Conservation (phyloP, 495 filamentous ascomycete genomes). For the Jackrogersella minutella region DNA sequence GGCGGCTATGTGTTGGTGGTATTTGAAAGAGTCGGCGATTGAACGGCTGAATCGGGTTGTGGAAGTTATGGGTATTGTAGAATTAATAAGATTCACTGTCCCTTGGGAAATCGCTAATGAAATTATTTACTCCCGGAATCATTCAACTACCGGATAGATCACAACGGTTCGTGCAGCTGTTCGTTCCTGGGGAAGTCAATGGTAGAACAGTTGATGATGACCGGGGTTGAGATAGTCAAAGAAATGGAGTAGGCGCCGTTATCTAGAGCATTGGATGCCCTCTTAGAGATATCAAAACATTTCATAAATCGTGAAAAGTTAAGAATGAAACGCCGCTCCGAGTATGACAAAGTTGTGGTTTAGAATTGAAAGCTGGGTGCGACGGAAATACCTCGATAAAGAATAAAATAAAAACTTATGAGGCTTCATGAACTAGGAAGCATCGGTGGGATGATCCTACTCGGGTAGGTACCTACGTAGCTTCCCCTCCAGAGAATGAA, state of each 20-base stretch:
- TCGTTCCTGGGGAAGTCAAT: not conserved
- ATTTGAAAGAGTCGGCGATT: not conserved
- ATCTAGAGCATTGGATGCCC: not conserved
- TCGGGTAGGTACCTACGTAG: too few relatives aligned
- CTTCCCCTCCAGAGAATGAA: constrained; percentile 7
- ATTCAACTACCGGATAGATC: too few relatives aligned
- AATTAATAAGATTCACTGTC: too few relatives aligned
- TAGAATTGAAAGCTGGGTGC: not conserved
- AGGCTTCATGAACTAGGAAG: not conserved
- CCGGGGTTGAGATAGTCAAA: not conserved
- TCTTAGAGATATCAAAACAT: constrained; percentile 1
- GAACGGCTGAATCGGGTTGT: not conserved
- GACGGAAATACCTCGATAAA: not conserved
- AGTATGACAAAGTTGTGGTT: not conserved
- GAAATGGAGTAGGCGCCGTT: not conserved
- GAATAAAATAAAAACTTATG: not conserved
- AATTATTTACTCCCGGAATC: too few relatives aligned
- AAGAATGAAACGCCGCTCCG: not conserved
- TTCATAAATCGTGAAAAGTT: not conserved
- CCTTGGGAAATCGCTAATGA: too few relatives aligned
- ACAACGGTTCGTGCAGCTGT: too few relatives aligned
- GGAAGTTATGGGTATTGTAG: too few relatives aligned
- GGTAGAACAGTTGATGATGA: not conserved
- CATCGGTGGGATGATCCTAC: constrained; percentile 18
- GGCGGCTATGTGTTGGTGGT: not conserved